Evolutionary conservation across 345 rosid species (phyloP).

Genomic region (Acer yangbiense): DNA sequence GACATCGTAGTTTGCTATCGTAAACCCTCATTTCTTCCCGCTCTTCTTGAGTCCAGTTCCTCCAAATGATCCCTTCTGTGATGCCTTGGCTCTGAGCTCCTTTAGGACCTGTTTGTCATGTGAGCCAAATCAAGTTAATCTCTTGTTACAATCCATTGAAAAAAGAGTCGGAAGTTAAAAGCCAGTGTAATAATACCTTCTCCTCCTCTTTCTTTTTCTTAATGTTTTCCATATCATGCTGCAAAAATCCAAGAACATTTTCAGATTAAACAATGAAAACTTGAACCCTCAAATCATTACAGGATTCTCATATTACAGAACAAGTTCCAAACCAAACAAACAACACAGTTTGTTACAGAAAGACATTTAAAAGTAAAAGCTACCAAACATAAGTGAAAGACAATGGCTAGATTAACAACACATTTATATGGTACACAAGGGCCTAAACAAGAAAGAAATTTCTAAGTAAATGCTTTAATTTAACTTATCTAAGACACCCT

Average conservation of each 20-base stretch:
- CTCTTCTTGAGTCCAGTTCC: constrained; percentile 95
- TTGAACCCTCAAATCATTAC: not conserved
- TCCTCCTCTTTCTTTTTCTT: constrained; percentile 88
- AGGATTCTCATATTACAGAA: not conserved
- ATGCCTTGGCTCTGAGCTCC: constrained; percentile 86
- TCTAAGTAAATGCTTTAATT: not conserved
- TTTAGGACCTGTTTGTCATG: constrained; percentile 60
- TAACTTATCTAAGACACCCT: not conserved
- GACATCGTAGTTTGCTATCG: not conserved
- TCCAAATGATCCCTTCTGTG: constrained; percentile 75
- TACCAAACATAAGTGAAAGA: not conserved
- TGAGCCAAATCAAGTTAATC: not conserved
- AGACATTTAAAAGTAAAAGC: not conserved
- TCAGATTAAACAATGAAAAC: not conserved
- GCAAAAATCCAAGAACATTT: constrained; percentile 15
- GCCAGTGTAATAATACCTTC: constrained; percentile 37
- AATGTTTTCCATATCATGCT: constrained; percentile 58
- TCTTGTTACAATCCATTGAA: not conserved
- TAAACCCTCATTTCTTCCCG: constrained; percentile 71
- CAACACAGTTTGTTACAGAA: not conserved
- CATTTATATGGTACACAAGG: not conserved
- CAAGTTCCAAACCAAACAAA: not conserved
- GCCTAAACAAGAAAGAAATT: not conserved
- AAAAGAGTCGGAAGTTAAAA: not conserved
- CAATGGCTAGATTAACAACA: not conserved